Evolutionary conservation across 2,329 filamentous ascomycete genomes (phyloP), one percentile per base, ranked within the genome.

Genomic region (Delphinella strobiligena): DNA sequence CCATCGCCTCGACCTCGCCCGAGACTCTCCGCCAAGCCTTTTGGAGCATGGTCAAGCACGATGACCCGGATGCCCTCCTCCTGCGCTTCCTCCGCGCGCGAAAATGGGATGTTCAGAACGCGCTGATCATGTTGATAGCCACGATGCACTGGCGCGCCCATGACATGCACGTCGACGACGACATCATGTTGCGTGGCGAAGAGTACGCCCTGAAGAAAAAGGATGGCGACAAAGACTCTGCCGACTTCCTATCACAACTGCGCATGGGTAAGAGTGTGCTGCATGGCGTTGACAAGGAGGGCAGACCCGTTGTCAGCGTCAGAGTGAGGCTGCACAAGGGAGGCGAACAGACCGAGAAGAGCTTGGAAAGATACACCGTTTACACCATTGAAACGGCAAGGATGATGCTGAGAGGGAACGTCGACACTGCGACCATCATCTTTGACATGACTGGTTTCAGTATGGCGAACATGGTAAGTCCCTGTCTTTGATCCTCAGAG

Each of bases 41-140:
- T 55, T 96, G 91, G 91, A 74, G 67, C 49, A 93, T 95, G 86
- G 75, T 89, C 43, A 98, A 96, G 67, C 81, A 91, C 53, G 91
- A 98, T 55, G 78, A 96, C 56, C 91, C 91, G 0, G 91, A 98
- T 62, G 82, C 80, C 2, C 67, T 93, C 14, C 64, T 89, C 12
- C 64, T 94, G 42, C 78, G 87, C 31, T 94, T 93, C 60, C 67
- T 94, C 41, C 72, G 87, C 37, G 87, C 87, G n/a, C 73, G 87
- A 34, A 93, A 93, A 62, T 98, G 91, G 91, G 86, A 98, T 55
- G 78, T 94, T 14, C 81, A 94, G 37, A 87, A 86, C 57, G 91
- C 91, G 3, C 70, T 96, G 18, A 74, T 94, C 49, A 98, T 98
- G 91, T 66, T 95, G 59, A 74, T 98, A 32, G 86, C 86, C 2